Conservation (phyloP, 495 filamentous ascomycete genomes). For the Trichoderma erinaceum region DNA sequence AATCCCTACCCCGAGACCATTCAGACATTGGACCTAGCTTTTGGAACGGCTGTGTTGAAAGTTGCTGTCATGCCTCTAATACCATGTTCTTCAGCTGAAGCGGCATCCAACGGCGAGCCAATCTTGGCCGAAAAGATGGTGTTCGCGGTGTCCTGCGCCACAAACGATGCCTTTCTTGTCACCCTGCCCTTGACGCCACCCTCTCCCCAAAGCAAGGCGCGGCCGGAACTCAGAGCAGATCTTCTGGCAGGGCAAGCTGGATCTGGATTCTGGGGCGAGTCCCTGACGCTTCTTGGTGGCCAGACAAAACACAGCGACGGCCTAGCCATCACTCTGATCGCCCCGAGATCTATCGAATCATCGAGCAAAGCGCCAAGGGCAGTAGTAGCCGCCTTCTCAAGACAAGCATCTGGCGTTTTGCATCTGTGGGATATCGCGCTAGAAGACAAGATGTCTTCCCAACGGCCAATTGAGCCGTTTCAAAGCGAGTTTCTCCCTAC, state of each 20-base stretch:
- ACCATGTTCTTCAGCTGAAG: constrained; percentile 36
- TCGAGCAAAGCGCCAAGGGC: constrained; percentile 24
- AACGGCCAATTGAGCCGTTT: constrained; percentile 49
- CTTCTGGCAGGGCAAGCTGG: constrained; percentile 42
- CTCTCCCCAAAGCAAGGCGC: constrained; percentile 51
- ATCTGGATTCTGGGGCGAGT: constrained; percentile 56
- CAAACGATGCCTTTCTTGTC: constrained; percentile 60
- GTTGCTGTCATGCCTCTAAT: constrained; percentile 54
- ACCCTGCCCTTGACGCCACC: constrained; percentile 70
- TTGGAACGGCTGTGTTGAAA: constrained; percentile 56
- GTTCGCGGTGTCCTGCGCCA: constrained; percentile 64
- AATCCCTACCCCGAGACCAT: constrained; percentile 48
- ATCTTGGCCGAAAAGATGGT: constrained; percentile 61
- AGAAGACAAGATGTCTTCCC: constrained; percentile 30
- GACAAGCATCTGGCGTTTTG: constrained; percentile 56
- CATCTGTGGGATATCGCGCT: constrained; percentile 43
- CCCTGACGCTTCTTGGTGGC: constrained; percentile 49
- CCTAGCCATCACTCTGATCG: constrained; percentile 60
- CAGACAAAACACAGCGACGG: constrained; percentile 58
- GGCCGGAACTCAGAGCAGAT: constrained; percentile 40
- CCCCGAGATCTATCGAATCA: constrained; percentile 25
- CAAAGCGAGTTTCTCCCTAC: constrained; percentile 58
- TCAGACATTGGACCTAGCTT: constrained; percentile 61
- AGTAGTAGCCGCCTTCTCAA: constrained; percentile 51
- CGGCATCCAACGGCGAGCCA: constrained; percentile 51